These are phyloP conservation scores for Phytophthora niederhauseri DNA, from an alignment of 352 stramenopile genomes.

Conservation along the genomic window DNA sequence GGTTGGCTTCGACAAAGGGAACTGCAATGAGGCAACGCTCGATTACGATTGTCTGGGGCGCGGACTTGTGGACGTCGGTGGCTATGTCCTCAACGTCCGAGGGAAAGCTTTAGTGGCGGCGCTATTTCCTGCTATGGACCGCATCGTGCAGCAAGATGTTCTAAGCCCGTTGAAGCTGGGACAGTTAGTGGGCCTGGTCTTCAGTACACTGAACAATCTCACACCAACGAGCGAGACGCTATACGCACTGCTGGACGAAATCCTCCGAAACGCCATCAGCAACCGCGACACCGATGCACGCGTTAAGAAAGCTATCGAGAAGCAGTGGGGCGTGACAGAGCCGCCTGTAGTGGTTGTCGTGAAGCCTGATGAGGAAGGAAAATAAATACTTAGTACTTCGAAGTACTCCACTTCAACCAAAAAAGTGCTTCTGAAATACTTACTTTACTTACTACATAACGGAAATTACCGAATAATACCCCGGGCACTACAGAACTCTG, in stretches of 20 bases:
- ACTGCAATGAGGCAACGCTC: conserved; percentile 52
- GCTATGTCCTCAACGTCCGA: conserved; percentile 41
- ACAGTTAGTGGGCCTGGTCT: conserved; percentile 45
- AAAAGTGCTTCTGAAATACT: too few relatives aligned
- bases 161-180: conserved; percentile 48
- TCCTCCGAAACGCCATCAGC: conserved; percentile 40
- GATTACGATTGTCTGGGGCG: conserved; percentile 66
- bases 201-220: conserved; percentile 23
- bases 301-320: conserved; percentile 38
- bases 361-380: conserved; percentile 8
- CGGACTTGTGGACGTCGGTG: conserved; percentile 57
- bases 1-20: conserved; percentile 41
- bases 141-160: conserved; percentile 60
- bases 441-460: too few relatives aligned
- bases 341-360: conserved; percentile 19
- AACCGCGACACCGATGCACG: conserved; percentile 41
- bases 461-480: too few relatives aligned
- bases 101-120: conserved; percentile 41
- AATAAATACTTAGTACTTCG: too few relatives aligned
- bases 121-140: conserved; percentile 54
- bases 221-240: conserved; percentile 34
- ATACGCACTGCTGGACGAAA: conserved; percentile 37
- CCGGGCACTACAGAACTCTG: too few relatives aligned
- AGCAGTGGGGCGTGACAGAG: conserved; percentile 37
- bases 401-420: too few relatives aligned